Base-by-base conservation (phyloP, 116 monocot species). In the Dioscorea cayenensis region DNA sequence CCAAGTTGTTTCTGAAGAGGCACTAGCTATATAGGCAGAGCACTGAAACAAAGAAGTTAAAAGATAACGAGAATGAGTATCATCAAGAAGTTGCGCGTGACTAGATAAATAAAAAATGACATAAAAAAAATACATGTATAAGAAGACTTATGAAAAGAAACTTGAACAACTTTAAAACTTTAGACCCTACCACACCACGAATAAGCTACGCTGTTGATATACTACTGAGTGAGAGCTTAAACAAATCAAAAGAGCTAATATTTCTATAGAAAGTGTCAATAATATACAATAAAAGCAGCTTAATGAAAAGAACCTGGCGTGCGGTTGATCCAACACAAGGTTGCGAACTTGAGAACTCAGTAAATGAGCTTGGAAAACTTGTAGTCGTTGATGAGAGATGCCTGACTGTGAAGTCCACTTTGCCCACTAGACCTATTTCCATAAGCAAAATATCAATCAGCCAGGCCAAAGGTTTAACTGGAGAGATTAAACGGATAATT, bases 351-450 rank as follows among this genome's bases (percentile, higher is more conserved):
- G 90, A 84, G 72, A 85, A 90, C 28, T 72, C 71, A 6, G 74
- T 69, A 83, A 85, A 95, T 36, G 81, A 72, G 71, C 23, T 82
- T 59, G 95, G 90, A 36, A 95, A 95, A 61, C 43, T 90, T 68
- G 66, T 51, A 14, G 80, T 83, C 23, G 90, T 36, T 36, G 95
- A 92, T 71, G 95, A 89, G 36, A 95, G 92, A 80, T 91, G 92
- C 70, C 92, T 89, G 52, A 96, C 96, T 29, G 90, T 86, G 79
- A 96, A 90, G 35, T 96, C 96, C 50, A 96, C 90, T 76, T 96
- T 92, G 61, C 96, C 96, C 17, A 92, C 81, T 8, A 92, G 25
- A 28, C 73, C 96, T 96, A 90, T 32, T 66, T 51, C n/a, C 14
- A 72, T 11, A 6, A 29, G 19, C 20, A 50, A 55, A n/a, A 18